A percentile compares a stretch with the other conserved stretches of the same genome.
Conservation (phyloP, 2,329 filamentous ascomycete genomes). For the Claviceps pazoutovae region DNA sequence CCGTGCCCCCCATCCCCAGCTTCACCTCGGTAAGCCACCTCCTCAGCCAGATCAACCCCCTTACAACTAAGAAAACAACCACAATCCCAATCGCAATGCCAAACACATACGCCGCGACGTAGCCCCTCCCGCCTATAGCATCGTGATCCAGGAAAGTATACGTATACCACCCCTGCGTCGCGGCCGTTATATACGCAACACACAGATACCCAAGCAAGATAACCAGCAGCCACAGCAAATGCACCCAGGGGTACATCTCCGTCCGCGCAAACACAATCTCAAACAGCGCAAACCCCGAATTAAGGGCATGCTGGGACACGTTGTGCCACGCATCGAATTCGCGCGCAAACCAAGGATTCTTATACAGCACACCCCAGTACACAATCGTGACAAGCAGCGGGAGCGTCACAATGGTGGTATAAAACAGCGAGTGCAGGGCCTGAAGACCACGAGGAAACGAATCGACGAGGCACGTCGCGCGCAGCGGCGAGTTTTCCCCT, state of each 20-base stretch:
- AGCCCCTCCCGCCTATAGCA: conserved; percentile 27
- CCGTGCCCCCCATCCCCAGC: conserved; percentile 28
- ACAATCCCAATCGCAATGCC: conserved; percentile 39
- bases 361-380: conserved; percentile 52
- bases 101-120: conserved; percentile 51
- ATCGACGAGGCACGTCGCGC: conserved; percentile 39
- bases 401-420: conserved; percentile 47
- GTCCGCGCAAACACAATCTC: conserved; percentile 60
- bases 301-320: conserved; percentile 61
- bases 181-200: conserved; percentile 59
- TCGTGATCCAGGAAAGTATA: conserved; percentile 65
- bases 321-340: conserved; percentile 49
- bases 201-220: conserved; percentile 58
- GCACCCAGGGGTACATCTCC: conserved; percentile 42
- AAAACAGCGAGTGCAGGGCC: conserved; percentile 49
- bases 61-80: conserved; percentile 38
- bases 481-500: too few species aligned
- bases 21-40: conserved; percentile 34
- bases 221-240: conserved; percentile 54
- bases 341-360: conserved; percentile 32
- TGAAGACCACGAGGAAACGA: conserved; percentile 47
- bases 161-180: conserved; percentile 58
- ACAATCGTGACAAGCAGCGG: conserved; percentile 59
- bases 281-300: conserved; percentile 59
- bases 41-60: conserved; percentile 36